Evolutionary conservation across 148 eudicot genomes (phyloP).

Genomic region (Rhododendron ferrugineum): DNA sequence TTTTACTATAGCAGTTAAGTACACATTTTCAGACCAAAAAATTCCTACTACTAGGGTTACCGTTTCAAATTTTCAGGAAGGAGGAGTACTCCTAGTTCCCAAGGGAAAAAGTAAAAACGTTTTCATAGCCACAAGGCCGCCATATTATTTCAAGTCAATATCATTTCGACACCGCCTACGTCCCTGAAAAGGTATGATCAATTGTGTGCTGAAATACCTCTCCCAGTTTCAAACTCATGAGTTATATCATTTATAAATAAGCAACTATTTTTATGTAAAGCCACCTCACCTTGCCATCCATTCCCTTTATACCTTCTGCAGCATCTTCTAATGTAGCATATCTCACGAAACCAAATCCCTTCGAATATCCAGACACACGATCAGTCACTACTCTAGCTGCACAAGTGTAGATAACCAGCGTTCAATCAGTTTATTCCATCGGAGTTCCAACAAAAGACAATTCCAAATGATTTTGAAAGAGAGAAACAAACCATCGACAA

Average conservation of each 20-base stretch:
- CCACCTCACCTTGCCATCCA: constrained; percentile 76
- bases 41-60: not conserved
- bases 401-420: constrained; percentile 8
- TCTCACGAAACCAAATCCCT: constrained; percentile 81
- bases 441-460: not conserved
- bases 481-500: constrained; percentile 18
- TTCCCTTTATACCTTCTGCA: constrained; percentile 59
- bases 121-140: not conserved
- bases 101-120: not conserved
- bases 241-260: not conserved
- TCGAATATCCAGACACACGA: constrained; percentile 67
- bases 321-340: constrained; percentile 72
- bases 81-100: not conserved
- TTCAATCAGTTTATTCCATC: not conserved
- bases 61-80: not conserved
- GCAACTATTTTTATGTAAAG: not conserved
- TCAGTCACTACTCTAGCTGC: constrained; percentile 93
- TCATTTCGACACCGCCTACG: not conserved
- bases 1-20: not conserved
- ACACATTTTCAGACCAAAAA: not conserved
- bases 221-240: not conserved
- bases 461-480: not conserved
- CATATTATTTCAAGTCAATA: not conserved
- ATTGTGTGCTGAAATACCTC: not conserved
- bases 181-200: not conserved